These are phyloP conservation scores for Fermentozyma sake DNA, from an alignment of 1,139 yeast genomes.

Conservation along the genomic window DNA sequence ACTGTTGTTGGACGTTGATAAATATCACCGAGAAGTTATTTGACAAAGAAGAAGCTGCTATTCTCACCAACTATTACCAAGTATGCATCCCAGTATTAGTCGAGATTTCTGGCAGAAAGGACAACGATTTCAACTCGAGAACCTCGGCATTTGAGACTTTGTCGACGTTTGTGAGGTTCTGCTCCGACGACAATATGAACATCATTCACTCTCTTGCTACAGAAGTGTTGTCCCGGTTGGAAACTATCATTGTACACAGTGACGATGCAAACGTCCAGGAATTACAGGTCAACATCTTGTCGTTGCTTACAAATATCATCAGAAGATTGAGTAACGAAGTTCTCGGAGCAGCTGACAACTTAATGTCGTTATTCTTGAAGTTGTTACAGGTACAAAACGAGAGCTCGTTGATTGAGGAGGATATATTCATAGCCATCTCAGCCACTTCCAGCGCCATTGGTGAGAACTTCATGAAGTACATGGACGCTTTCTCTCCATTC, in stretches of 20 bases:
- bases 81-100: slow-evolving; percentile 67
- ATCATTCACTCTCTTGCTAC: slow-evolving; percentile 69
- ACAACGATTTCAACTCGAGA: slow-evolving; percentile 84
- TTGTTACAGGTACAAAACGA: slow-evolving; percentile 56
- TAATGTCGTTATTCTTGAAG: slow-evolving; percentile 80
- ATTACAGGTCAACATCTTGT: slow-evolving; percentile 78
- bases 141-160: slow-evolving; percentile 95
- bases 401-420: slow-evolving; percentile 88
- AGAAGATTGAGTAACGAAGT: slow-evolving; percentile 76
- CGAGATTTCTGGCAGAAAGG: slow-evolving; percentile 62
- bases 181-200: slow-evolving; percentile 68
- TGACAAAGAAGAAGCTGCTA: slow-evolving; percentile 43
- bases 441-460: slow-evolving; percentile 83
- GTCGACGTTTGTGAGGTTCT: slow-evolving; percentile 71
- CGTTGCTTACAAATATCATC: slow-evolving; percentile 83
- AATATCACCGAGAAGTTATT: slow-evolving; percentile 78
- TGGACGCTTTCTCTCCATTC: slow-evolving; percentile 79
- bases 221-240: slow-evolving; percentile 69
- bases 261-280: slow-evolving; percentile 86
- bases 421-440: slow-evolving; percentile 85
- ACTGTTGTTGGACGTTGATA: slow-evolving; percentile 96
- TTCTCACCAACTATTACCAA: slow-evolving; percentile 71
- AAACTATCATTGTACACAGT: slow-evolving; percentile 54
- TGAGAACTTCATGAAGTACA: slow-evolving; percentile 64
- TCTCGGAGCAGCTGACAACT: slow-evolving; percentile 64